Percentiles rank a stretch among this genome's conserved stretches.
These are phyloP conservation scores for Coix lacrymajobi DNA, from an alignment of 176 grass and related monocot species.

Conservation along the genomic window DNA sequence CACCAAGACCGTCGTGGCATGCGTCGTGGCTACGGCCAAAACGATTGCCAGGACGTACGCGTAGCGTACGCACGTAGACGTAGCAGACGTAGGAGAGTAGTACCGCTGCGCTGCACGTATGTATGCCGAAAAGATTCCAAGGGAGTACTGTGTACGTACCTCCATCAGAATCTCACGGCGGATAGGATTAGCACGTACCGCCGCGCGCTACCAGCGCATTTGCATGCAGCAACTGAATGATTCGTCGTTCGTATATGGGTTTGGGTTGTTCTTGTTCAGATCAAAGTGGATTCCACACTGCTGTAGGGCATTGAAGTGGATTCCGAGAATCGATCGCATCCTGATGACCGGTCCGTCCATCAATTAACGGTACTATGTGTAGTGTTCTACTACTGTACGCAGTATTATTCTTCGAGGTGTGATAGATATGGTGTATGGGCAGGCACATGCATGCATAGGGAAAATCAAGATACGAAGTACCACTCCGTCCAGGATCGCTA, in stretches of 20 bases:
- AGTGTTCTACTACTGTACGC: neutral
- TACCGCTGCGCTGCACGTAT: neutral
- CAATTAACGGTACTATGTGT: neutral
- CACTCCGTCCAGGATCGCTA: neutral
- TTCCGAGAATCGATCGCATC: constrained; percentile 24
- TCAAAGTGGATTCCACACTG: constrained; percentile 10
- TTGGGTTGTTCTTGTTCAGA: neutral
- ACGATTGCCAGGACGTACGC: neutral
- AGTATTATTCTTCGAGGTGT: neutral
- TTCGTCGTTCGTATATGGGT: neutral
- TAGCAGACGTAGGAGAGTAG: no score
- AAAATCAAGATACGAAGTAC: neutral
- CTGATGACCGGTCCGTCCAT: neutral
- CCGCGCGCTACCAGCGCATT: neutral
- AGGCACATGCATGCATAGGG: neutral
- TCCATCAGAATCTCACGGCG: neutral
- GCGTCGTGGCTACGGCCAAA: neutral
- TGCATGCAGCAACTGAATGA: neutral
- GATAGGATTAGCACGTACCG: neutral
- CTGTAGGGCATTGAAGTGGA: constrained; percentile 9
- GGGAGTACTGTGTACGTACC: neutral
- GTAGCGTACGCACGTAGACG: neutral
- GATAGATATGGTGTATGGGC: neutral
- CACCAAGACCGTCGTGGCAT: neutral
- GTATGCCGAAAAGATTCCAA: neutral